Evolutionary conservation across 2,329 filamentous ascomycete genomes (phyloP).

Genomic region (Pseudofabraea citricarpa): DNA sequence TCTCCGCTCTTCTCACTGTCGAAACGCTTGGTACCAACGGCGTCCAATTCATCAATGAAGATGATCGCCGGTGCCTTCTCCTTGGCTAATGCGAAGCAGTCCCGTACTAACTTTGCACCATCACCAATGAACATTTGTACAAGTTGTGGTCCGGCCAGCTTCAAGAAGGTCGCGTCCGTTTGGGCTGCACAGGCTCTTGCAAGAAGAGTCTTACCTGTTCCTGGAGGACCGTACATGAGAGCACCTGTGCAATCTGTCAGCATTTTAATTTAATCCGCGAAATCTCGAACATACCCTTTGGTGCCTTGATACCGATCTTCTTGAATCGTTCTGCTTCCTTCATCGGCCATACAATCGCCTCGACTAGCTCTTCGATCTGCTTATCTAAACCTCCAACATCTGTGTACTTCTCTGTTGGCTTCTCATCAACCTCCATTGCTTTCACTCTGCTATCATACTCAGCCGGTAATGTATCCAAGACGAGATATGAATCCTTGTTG

Average conservation of each 20-base stretch:
- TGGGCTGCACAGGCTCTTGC: conserved; percentile 95
- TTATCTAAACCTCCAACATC: conserved; percentile 97
- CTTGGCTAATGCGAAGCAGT: conserved; percentile 96
- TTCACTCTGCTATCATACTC: conserved; percentile 99
- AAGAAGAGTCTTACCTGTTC: conserved; percentile 86
- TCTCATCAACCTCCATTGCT: conserved; percentile 99
- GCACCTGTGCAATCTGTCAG: conserved; percentile 74
- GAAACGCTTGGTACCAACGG: conserved; percentile 98
- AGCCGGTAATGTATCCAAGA: conserved; percentile 91
- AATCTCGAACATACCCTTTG: conserved; percentile 67
- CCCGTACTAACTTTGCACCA: conserved; percentile 92
- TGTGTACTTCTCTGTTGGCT: conserved; percentile 97
- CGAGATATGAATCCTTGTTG: conserved; percentile 98
- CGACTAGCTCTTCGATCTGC: conserved; percentile 97
- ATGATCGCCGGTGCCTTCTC: conserved; percentile 99
- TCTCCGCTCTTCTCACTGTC: conserved; percentile 98
- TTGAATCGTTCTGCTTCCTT: conserved; percentile 99
- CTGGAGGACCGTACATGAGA: conserved; percentile 93
- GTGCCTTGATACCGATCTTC: conserved; percentile 99
- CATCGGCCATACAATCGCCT: conserved; percentile 99
- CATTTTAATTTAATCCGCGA: no score
- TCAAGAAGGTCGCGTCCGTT: conserved; percentile 97
- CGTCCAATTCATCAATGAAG: conserved; percentile 98
- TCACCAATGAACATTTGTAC: conserved; percentile 99
- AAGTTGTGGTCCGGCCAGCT: conserved; percentile 93